Percentiles rank a stretch among this genome's conserved stretches.
Evolutionary conservation across 352 stramenopile species (phyloP).

Genomic region (Pythium pyrilobum): DNA sequence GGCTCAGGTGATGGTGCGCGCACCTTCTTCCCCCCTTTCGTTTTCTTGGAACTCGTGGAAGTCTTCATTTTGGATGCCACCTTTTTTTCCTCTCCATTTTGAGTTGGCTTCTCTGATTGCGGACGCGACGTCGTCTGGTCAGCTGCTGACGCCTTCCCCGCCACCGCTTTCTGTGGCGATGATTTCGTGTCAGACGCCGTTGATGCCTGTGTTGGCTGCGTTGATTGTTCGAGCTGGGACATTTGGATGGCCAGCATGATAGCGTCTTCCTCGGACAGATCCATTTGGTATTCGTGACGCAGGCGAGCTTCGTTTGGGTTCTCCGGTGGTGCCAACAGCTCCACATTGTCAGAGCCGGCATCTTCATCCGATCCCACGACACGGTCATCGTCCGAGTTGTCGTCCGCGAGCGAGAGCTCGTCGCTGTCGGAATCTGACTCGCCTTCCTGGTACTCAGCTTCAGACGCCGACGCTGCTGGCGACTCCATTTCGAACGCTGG

Average conservation of each 20-base stretch:
- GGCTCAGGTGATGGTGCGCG: no score
- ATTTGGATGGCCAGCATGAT: slow-evolving; percentile 40
- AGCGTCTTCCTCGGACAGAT: slow-evolving; percentile 40
- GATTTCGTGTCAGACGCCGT: not conserved
- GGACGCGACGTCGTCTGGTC: no score
- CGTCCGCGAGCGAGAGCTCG: slow-evolving; percentile 37
- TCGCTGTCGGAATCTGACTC: slow-evolving; percentile 39
- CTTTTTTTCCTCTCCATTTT: no score
- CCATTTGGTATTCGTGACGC: slow-evolving; percentile 34
- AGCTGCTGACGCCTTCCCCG: no score
- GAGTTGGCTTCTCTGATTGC: no score
- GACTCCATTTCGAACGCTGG: slow-evolving; percentile 26
- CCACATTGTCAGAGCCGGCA: slow-evolving; percentile 24
- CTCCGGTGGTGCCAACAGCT: slow-evolving; percentile 6
- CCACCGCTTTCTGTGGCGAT: no score
- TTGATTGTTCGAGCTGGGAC: slow-evolving; percentile 30
- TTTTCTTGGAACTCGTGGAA: no score
- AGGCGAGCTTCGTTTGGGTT: slow-evolving; percentile 31
- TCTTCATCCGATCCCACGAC: slow-evolving; percentile 35
- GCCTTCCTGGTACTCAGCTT: slow-evolving; percentile 43
- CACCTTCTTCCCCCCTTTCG: no score
- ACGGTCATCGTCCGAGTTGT: slow-evolving; percentile 63
- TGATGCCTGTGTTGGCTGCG: not conserved
- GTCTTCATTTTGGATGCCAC: no score
- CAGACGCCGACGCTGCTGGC: slow-evolving; percentile 6